phyloP scores from a whole-genome alignment of 2,329 filamentous ascomycete genomes.

The Pyrenophora seminiperda region DNA sequence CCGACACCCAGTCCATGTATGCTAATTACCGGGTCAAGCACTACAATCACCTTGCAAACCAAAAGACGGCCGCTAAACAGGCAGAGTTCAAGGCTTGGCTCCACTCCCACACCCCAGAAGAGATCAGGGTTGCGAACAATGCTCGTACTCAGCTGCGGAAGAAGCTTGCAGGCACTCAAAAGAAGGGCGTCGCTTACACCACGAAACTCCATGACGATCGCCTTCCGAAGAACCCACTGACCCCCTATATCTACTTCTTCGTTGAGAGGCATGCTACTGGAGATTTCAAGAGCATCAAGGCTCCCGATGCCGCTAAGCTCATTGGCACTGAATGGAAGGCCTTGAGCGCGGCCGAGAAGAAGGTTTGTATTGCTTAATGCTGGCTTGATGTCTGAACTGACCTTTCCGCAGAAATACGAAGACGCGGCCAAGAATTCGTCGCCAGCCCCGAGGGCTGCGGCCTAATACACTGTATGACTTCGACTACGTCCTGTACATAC shows the following conservation, averaged over 20 bases:
- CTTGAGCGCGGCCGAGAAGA: conserved; percentile 54
- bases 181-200: conserved; percentile 14
- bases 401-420: conserved; percentile 34
- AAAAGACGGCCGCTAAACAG: conserved; percentile 53
- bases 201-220: conserved; percentile 60
- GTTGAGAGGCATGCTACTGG: conserved; percentile 53
- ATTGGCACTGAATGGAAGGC: conserved; percentile 56
- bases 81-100: conserved; percentile 61
- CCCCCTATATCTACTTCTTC: conserved; percentile 53
- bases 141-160: conserved; percentile 55
- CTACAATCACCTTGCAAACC: conserved; percentile 58
- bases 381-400: conserved; percentile 25
- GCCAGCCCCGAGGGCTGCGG: background rate
- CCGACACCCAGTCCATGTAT: background rate
- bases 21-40: conserved; percentile 49
- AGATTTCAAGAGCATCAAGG: conserved; percentile 57
- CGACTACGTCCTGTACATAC: no score
- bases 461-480: background rate
- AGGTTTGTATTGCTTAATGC: conserved; percentile 44
- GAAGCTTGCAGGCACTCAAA: conserved; percentile 15
- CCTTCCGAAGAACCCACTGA: conserved; percentile 51
- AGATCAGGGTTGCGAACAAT: conserved; percentile 64
- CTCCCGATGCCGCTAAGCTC: conserved; percentile 50
- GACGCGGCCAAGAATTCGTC: conserved; percentile 30
- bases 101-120: conserved; percentile 57